phyloP scores from a whole-genome alignment of 306 rosid genomes.

The Trifolium fragiferum region DNA sequence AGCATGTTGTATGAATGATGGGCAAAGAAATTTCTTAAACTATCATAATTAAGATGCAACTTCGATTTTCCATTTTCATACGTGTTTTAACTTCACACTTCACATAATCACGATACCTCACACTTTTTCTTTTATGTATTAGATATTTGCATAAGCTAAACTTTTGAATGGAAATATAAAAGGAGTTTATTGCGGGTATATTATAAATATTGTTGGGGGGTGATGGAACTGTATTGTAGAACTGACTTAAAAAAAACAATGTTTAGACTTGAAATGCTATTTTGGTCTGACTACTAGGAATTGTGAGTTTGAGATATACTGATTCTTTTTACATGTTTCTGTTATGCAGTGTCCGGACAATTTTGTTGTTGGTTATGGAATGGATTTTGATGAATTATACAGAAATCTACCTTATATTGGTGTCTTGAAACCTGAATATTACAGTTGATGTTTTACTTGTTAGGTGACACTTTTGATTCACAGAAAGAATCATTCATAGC shows the following conservation, averaged over 20 bases:
- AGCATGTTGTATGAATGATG: neutral
- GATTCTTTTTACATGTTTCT: slow-evolving; percentile 30
- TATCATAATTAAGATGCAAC: slow-evolving; percentile 1
- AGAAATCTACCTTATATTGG: slow-evolving; percentile 92
- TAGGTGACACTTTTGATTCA: neutral
- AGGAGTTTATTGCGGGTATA: neutral
- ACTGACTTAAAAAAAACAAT: neutral
- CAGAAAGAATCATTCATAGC: neutral
- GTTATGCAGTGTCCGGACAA: slow-evolving; percentile 79
- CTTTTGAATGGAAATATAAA: slow-evolving; percentile 10
- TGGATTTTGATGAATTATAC: slow-evolving; percentile 82
- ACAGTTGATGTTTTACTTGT: slow-evolving; percentile 40
- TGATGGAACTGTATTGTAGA: neutral
- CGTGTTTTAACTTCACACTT: too few species aligned
- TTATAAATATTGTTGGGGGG: too few species aligned
- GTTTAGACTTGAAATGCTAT: slow-evolving; percentile 12
- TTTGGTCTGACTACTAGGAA: slow-evolving; percentile 12
- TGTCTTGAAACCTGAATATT: slow-evolving; percentile 79
- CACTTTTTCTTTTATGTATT: neutral
- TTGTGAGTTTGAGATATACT: slow-evolving; percentile 13
- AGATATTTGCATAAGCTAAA: neutral
- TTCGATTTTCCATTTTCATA: slow-evolving; percentile 23
- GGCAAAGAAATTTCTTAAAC: neutral
- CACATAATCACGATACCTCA: neutral
- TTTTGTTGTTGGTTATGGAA: slow-evolving; percentile 92